Evolutionary conservation across 805 yeast genomes (phyloP).

Genomic region (Helenozyma baotianmanensis): DNA sequence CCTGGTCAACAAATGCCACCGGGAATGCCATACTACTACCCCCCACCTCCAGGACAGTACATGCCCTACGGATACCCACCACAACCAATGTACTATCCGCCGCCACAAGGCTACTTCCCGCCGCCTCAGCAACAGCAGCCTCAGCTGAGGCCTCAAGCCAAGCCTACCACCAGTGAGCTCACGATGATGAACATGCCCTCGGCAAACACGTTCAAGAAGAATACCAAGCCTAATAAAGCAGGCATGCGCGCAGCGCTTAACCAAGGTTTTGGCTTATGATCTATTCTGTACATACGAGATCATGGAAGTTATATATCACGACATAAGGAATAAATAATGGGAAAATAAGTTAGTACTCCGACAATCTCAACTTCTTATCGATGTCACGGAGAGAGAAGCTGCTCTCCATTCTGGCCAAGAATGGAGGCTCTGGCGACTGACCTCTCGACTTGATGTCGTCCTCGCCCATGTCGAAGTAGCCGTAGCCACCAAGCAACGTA

Average conservation of each 20-base stretch:
- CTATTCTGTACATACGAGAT: not conserved
- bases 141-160: conserved; percentile 5
- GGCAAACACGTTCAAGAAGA: conserved; percentile 35
- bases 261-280: conserved; percentile 67
- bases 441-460: conserved; percentile 52
- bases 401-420: conserved; percentile 33
- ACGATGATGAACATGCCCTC: conserved; percentile 48
- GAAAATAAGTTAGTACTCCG: conserved; percentile 46
- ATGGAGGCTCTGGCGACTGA: conserved; percentile 52
- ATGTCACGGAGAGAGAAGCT: conserved; percentile 49
- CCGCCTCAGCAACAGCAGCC: conserved; percentile 10
- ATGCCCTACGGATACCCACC: conserved; percentile 5
- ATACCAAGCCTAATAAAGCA: conserved; percentile 46
- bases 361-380: conserved; percentile 58
- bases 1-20: conserved; percentile 4
- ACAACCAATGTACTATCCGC: conserved; percentile 12
- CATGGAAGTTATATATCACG: not conserved
- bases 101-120: conserved; percentile 16
- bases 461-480: conserved; percentile 56
- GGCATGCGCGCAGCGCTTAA: conserved; percentile 59
- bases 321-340: not conserved
- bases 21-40: conserved; percentile 6
- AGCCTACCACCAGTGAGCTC: conserved; percentile 35
- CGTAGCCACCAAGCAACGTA: conserved; percentile 53
- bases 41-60: conserved; percentile 14